These are phyloP conservation scores for Trichoderma sp. DNA, from an alignment of 2,329 filamentous ascomycete genomes.

Conservation along the genomic window DNA sequence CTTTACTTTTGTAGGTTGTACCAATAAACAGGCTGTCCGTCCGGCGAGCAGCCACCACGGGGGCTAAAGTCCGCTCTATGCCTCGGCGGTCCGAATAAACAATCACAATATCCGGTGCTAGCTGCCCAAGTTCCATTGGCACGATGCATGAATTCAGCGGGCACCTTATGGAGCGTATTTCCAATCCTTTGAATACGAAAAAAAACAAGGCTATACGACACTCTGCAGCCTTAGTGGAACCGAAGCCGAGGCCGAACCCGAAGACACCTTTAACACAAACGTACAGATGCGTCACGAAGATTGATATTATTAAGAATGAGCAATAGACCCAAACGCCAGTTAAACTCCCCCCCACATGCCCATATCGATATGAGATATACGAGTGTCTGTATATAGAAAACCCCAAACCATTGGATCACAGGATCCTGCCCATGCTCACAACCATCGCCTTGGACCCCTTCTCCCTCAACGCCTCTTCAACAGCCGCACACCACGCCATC, in stretches of 20 bases:
- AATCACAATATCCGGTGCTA: neutral
- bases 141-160: neutral
- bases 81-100: neutral
- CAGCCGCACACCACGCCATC: constrained; percentile 35
- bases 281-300: neutral
- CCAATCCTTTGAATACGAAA: neutral
- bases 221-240: neutral
- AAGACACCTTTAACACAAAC: neutral
- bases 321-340: neutral
- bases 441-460: constrained; percentile 22
- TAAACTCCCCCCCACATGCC: neutral
- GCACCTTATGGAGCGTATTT: neutral
- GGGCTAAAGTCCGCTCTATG: neutral
- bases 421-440: constrained; percentile 28
- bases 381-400: neutral
- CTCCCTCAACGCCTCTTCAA: constrained; percentile 31
- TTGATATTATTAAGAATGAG: neutral
- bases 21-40: neutral
- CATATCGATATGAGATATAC: neutral
- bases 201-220: neutral
- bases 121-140: neutral
- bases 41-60: neutral
- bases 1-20: neutral
- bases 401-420: neutral
- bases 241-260: neutral